These are phyloP conservation scores for Eutrema yunnanense DNA, from an alignment of 345 rosid species.

Conservation along the genomic window DNA sequence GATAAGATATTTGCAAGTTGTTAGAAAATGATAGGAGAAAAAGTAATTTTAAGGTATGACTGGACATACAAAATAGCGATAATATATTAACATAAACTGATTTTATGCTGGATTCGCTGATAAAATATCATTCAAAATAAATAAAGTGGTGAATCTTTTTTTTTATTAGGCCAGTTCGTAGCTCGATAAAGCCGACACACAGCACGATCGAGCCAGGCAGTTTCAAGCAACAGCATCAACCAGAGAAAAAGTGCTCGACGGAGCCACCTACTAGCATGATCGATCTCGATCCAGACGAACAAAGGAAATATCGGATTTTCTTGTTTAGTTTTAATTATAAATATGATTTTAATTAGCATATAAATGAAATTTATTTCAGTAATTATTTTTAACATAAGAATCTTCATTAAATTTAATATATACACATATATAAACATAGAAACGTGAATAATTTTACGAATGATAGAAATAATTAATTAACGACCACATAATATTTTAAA, in stretches of 20 bases:
- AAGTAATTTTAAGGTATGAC: slow-evolving; percentile 6
- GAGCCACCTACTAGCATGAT: no score
- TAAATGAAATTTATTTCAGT: neutral
- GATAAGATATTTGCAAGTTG: slow-evolving; percentile 25
- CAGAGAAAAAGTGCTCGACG: no score
- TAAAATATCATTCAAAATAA: neutral
- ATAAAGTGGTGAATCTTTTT: neutral
- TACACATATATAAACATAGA: neutral
- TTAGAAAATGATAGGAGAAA: slow-evolving; percentile 18
- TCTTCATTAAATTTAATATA: neutral
- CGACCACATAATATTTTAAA: neutral
- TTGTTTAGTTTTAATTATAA: neutral
- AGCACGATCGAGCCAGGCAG: no score
- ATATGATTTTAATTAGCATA: neutral
- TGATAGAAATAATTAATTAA: neutral
- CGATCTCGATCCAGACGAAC: no score
- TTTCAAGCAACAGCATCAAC: no score
- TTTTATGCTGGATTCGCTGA: neutral
- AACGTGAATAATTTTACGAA: neutral
- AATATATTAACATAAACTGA: neutral
- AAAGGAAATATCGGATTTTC: no score
- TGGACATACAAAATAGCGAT: neutral
- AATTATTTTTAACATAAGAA: neutral
- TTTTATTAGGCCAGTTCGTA: no score
- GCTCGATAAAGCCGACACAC: no score